A percentile compares a stretch with the other conserved stretches of the same genome.
Evolutionary conservation across 306 rosid genomes (phyloP).

Genomic region (Senna tora): DNA sequence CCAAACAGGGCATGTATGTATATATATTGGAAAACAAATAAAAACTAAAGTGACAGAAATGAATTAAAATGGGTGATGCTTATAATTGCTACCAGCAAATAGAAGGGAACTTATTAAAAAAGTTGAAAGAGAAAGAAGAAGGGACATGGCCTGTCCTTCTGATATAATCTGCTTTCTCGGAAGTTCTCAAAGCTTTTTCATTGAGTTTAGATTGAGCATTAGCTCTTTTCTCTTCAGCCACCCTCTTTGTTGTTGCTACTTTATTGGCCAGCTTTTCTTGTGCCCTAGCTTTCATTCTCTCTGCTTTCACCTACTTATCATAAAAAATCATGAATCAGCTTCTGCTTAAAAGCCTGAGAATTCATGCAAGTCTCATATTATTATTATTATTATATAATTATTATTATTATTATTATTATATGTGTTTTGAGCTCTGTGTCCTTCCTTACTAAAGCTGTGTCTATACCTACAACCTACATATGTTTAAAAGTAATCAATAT

Average conservation of each 20-base stretch:
- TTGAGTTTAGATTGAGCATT: constrained; percentile 82
- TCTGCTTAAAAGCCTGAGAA: constrained; percentile 3
- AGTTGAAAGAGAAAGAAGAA: constrained; percentile 71
- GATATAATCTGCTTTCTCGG: constrained; percentile 82
- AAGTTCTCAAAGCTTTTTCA: constrained; percentile 74
- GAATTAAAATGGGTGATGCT: too few relatives aligned
- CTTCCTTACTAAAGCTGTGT: not conserved
- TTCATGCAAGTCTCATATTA: not conserved
- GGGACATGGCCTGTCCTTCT: constrained; percentile 91
- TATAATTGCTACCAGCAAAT: constrained; percentile 96
- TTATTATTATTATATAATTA: too few relatives aligned
- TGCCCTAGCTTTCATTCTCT: constrained; percentile 81
- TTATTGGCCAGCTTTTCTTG: constrained; percentile 75
- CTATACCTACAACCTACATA: too few relatives aligned
- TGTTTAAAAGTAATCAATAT: too few relatives aligned
- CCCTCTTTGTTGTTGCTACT: constrained; percentile 69
- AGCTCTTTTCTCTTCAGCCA: constrained; percentile 80
- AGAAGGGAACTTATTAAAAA: constrained; percentile 78
- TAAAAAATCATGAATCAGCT: not conserved
- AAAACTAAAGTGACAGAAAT: too few relatives aligned
- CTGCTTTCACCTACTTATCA: constrained; percentile 70
- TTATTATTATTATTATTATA: too few relatives aligned
- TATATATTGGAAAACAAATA: too few relatives aligned
- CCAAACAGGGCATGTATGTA: too few relatives aligned
- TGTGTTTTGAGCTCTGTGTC: not conserved